Conservation (phyloP, 805 yeast species). For the Candida namnaoensis region DNA sequence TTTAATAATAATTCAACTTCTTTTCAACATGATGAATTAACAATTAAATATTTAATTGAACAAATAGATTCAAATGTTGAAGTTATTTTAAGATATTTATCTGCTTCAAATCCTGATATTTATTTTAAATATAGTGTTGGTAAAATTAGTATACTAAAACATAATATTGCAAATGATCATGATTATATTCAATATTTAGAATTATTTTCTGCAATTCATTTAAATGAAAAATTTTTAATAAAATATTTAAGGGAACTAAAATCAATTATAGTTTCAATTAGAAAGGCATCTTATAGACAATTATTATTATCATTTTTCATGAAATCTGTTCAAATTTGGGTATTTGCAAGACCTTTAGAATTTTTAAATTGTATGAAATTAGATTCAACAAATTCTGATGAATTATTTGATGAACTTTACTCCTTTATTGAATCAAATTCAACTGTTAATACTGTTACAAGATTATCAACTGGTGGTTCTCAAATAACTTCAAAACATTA, state of each 20-base stretch:
- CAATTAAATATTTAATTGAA: constrained; percentile 16
- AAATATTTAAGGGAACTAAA: constrained; percentile 31
- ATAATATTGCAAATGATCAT: constrained; percentile 25
- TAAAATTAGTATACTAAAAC: constrained; percentile 22
- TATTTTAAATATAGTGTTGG: constrained; percentile 25
- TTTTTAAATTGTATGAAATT: constrained; percentile 20
- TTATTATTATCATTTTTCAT: constrained; percentile 35
- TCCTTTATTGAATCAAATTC: constrained; percentile 15
- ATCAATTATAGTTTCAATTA: constrained; percentile 25
- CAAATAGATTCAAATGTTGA: constrained; percentile 30
- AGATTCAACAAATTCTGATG: constrained; percentile 20
- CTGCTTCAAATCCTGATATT: constrained; percentile 41
- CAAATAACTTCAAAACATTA: constrained; percentile 10
- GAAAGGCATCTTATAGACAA: constrained; percentile 36
- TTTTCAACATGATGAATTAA: neutral
- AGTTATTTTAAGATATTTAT: constrained; percentile 33
- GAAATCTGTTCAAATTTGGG: constrained; percentile 41
- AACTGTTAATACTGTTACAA: constrained; percentile 4
- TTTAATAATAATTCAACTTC: too few relatives aligned
- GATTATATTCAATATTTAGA: constrained; percentile 36
- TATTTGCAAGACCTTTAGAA: constrained; percentile 37
- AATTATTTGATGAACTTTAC: constrained; percentile 26
- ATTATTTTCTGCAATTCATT: constrained; percentile 31
- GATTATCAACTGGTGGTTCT: neutral
- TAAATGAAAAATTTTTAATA: constrained; percentile 27